These are phyloP conservation scores for Begonia peltatifolia DNA, from an alignment of 306 rosid species.

Conservation along the genomic window DNA sequence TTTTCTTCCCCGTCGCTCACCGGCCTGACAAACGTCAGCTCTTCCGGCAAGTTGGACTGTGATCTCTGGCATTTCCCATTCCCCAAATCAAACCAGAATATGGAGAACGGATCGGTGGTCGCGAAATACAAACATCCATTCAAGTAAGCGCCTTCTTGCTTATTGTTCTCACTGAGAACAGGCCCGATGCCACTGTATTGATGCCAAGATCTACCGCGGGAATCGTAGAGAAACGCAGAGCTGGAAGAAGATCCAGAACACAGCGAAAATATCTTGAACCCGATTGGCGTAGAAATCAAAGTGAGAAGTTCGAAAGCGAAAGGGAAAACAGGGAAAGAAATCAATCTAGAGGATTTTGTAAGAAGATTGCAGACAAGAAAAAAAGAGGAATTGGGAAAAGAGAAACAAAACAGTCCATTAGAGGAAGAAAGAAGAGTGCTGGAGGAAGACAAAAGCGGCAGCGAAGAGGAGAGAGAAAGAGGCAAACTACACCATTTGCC, in stretches of 20 bases:
- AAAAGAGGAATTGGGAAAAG: constrained; percentile 23
- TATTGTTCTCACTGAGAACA: constrained; percentile 22
- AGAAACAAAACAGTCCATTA: constrained; percentile 67
- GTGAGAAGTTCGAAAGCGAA: constrained; percentile 43
- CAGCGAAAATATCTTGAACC: constrained; percentile 38
- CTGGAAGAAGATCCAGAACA: constrained; percentile 27
- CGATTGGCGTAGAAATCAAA: constrained; percentile 37
- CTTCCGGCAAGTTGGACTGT: constrained; percentile 22
- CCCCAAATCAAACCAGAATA: constrained; percentile 46
- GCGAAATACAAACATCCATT: constrained; percentile 41
- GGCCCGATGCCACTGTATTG: constrained; percentile 25
- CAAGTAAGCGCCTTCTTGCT: constrained; percentile 40
- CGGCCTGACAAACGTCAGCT: constrained; percentile 47
- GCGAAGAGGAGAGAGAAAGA: constrained; percentile 27
- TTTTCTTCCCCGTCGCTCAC: constrained; percentile 35
- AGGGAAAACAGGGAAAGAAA: constrained; percentile 38
- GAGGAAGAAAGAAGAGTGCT: constrained; percentile 35
- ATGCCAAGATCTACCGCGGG: constrained; percentile 37
- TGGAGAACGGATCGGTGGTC: constrained; percentile 54
- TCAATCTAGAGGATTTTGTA: constrained; percentile 37
- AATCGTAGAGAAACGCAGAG: constrained; percentile 35
- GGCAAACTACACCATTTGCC: constrained; percentile 47
- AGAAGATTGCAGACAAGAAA: constrained; percentile 49
- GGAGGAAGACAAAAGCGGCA: constrained; percentile 16
- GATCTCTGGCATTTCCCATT: constrained; percentile 44